These are phyloP conservation scores for Leccinum fibrillosum DNA, from an alignment of 768 basidiomycete species.

Conservation along the genomic window DNA sequence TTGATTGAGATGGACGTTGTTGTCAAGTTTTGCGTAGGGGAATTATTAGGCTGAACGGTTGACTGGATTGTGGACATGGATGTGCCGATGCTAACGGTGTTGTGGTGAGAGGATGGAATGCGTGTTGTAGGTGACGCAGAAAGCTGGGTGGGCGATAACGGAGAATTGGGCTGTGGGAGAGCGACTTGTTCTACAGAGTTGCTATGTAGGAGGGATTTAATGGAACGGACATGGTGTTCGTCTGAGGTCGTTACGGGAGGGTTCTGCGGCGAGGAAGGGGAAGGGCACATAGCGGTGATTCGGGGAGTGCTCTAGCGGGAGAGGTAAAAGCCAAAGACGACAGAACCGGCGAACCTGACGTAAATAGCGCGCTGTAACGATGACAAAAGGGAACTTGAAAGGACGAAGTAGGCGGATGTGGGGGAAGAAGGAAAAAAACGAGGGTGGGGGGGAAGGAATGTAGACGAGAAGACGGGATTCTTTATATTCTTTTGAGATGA, in stretches of 20 bases:
- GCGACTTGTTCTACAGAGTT: constrained; percentile 5
- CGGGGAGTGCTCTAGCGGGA: constrained; percentile 15
- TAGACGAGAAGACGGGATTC: constrained; percentile 8
- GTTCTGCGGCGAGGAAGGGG: constrained; percentile 25
- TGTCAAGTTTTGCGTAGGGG: constrained; percentile 11
- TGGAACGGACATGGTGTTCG: constrained; percentile 7
- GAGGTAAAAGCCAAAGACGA: constrained; percentile 12
- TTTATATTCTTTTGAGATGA: constrained; percentile 24
- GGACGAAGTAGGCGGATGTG: constrained; percentile 20
- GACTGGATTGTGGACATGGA: constrained; percentile 19
- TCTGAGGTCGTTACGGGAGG: constrained; percentile 19
- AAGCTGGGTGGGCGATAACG: constrained; percentile 13
- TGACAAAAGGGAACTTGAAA: constrained; percentile 7
- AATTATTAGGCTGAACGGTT: constrained; percentile 19
- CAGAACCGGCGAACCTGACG: constrained; percentile 16
- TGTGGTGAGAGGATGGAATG: constrained; percentile 7
- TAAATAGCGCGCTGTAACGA: constrained; percentile 18
- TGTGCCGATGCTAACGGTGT: constrained; percentile 10
- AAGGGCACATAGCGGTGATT: constrained; percentile 28
- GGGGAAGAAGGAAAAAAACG: constrained; percentile 8
- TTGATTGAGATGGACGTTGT: constrained; percentile 11
- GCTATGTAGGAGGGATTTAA: constrained; percentile 4
- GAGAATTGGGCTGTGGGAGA: constrained; percentile 5
- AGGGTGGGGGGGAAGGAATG: constrained; percentile 8
- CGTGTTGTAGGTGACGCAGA: constrained; percentile 21